These are phyloP conservation scores for Phialemoniopsis sp. DNA, from an alignment of 2,329 filamentous ascomycete species.

Conservation along the genomic window DNA sequence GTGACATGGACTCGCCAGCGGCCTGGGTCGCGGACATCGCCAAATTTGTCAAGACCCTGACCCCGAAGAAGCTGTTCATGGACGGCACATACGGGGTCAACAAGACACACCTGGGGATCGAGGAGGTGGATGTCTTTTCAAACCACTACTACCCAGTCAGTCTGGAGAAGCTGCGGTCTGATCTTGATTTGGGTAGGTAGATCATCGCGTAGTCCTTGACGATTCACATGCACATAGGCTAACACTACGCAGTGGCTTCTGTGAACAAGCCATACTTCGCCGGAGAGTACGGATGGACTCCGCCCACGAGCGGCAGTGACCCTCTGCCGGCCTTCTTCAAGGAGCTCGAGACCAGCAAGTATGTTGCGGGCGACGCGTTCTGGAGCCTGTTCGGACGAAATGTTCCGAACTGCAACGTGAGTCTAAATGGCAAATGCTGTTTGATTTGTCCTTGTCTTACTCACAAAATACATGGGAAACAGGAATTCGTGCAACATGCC, in stretches of 20 bases:
- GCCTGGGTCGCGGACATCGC: constrained; percentile 37
- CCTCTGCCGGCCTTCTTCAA: constrained; percentile 32
- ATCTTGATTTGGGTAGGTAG: constrained; percentile 16
- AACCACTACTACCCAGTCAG: constrained; percentile 43
- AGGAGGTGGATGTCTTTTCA: constrained; percentile 40
- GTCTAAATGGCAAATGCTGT: constrained; percentile 9
- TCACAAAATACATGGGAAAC: not conserved
- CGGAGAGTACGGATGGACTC: constrained; percentile 43
- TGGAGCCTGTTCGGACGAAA: constrained; percentile 43
- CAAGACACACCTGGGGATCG: constrained; percentile 31
- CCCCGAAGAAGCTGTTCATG: constrained; percentile 37
- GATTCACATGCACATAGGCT: too few relatives aligned
- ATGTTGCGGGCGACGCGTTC: constrained; percentile 35
- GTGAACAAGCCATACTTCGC: constrained; percentile 38
- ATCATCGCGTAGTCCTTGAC: too few relatives aligned
- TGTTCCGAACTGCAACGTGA: constrained; percentile 35
- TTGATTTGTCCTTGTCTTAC: not conserved
- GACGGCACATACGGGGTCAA: constrained; percentile 47
- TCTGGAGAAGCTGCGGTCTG: constrained; percentile 28
- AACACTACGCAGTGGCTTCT: constrained; percentile 25
- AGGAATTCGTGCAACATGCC: constrained; percentile 37
- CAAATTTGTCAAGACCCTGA: constrained; percentile 33
- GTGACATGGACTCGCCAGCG: constrained; percentile 36
- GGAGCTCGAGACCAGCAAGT: constrained; percentile 38
- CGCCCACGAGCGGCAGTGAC: constrained; percentile 18